phyloP scores from a whole-genome alignment of 257 asterid species.

The Nemophila menziesii region DNA sequence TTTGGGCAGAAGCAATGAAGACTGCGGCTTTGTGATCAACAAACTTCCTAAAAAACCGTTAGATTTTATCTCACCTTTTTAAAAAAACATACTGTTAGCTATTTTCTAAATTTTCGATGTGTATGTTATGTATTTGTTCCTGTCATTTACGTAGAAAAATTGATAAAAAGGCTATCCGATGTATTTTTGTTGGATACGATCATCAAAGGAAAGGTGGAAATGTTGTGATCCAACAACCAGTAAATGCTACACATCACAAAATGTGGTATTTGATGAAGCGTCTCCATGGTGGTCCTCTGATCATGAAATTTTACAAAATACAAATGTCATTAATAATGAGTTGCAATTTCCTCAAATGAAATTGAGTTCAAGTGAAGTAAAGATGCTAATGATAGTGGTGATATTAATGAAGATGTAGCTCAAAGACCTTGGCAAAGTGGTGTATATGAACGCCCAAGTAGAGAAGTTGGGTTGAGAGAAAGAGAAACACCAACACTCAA shows the following conservation, averaged over 20 bases:
- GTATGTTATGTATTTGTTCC: no score
- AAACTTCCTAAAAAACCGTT: constrained; percentile 3
- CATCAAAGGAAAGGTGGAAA: background rate
- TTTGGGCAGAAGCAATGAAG: constrained; percentile 1
- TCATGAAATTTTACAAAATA: background rate
- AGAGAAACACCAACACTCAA: background rate
- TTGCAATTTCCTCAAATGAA: no score
- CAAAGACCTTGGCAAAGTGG: constrained; percentile 10
- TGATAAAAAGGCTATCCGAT: no score
- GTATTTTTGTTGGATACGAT: no score
- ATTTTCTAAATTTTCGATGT: constrained; percentile 4
- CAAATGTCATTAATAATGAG: background rate
- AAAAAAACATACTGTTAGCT: background rate
- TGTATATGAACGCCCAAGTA: background rate
- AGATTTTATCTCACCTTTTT: constrained; percentile 1
- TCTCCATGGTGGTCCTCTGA: constrained; percentile 5
- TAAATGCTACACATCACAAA: no score
- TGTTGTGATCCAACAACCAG: constrained; percentile 1
- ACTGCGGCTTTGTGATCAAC: background rate
- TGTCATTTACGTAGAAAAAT: no score
- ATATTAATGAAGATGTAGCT: background rate
- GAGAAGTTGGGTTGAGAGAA: background rate
- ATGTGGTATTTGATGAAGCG: no score
- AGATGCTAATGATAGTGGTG: background rate
- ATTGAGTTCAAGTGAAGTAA: no score